Percentiles rank a stretch among this genome's conserved stretches.
phyloP scores from a whole-genome alignment of 805 yeast species.

The Metschnikowia picachoensis region DNA sequence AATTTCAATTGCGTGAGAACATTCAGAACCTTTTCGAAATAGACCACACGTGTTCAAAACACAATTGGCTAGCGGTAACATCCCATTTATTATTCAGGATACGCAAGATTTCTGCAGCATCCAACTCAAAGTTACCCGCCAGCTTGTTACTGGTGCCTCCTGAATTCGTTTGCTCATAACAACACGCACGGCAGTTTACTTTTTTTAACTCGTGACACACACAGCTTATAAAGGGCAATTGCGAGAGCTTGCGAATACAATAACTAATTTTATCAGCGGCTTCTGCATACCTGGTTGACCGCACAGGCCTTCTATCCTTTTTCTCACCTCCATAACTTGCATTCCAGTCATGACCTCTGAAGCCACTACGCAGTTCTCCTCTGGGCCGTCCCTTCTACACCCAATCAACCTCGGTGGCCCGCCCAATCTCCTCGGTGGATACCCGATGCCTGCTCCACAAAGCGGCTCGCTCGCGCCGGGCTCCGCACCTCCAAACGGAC shows the following conservation, averaged over 20 bases:
- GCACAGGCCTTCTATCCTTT: neutral
- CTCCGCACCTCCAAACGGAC: conserved; percentile 1
- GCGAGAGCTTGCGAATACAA: too few species aligned
- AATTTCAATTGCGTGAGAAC: conserved; percentile 3
- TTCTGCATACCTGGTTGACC: too few species aligned
- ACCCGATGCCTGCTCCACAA: conserved; percentile 3
- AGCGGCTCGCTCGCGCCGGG: conserved; percentile 4
- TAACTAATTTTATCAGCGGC: too few species aligned
- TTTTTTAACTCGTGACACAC: too few species aligned
- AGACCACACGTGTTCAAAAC: neutral
- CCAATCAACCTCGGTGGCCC: conserved; percentile 8
- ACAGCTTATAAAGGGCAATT: too few species aligned
- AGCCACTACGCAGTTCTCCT: conserved; percentile 12
- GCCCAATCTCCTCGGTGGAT: conserved; percentile 3
- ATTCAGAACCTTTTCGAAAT: neutral
- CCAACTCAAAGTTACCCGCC: too few species aligned
- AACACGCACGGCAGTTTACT: too few species aligned
- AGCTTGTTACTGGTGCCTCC: too few species aligned
- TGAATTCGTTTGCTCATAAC: too few species aligned
- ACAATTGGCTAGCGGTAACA: neutral
- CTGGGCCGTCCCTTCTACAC: conserved; percentile 10
- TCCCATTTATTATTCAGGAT: too few species aligned
- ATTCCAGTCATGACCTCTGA: conserved; percentile 13
- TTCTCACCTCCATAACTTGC: neutral
- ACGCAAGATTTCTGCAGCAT: too few species aligned